Percentiles rank a stretch among this genome's conserved stretches.
Conservation (phyloP, 805 yeast species). For the Starmerella stellata region DNA sequence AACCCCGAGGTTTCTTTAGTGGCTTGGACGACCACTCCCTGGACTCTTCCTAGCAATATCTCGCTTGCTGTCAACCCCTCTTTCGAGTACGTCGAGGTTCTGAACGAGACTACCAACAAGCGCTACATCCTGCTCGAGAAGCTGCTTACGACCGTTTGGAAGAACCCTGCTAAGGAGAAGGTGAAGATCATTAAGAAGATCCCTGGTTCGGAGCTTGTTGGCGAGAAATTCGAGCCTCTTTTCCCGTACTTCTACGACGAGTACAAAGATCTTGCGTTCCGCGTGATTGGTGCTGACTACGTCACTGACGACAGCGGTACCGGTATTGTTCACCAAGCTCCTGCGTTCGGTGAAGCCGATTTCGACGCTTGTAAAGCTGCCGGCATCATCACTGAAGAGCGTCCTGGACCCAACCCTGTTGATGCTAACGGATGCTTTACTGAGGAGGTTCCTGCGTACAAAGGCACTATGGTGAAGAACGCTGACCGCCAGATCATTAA, state of each 20-base stretch:
- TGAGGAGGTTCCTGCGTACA: conserved; percentile 49
- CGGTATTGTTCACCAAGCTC: conserved; percentile 96
- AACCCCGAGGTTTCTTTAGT: conserved; percentile 72
- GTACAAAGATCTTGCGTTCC: conserved; percentile 62
- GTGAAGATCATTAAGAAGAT: conserved; percentile 64
- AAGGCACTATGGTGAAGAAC: conserved; percentile 79
- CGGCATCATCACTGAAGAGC: conserved; percentile 54
- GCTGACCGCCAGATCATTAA: conserved; percentile 87
- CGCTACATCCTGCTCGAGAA: conserved; percentile 72
- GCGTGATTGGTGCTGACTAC: conserved; percentile 63
- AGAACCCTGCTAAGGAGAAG: conserved; percentile 84
- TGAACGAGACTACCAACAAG: conserved; percentile 68
- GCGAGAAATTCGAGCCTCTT: conserved; percentile 63
- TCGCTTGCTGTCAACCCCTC: conserved; percentile 83
- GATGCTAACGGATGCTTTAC: conserved; percentile 86
- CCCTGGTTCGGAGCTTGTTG: conserved; percentile 63
- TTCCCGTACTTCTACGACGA: conserved; percentile 63
- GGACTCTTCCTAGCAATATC: conserved; percentile 94
- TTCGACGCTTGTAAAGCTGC: conserved; percentile 57
- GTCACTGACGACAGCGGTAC: conserved; percentile 94
- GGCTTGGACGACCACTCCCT: conserved; percentile 99
- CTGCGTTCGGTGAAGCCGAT: conserved; percentile 99
- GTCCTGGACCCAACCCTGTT: conserved; percentile 78
- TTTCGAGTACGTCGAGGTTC: conserved; percentile 79
- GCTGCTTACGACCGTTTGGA: conserved; percentile 67